A percentile compares a stretch with the other conserved stretches of the same genome.
phyloP scores from a whole-genome alignment of 208 protist species.

The Wallacemonas sp. region DNA sequence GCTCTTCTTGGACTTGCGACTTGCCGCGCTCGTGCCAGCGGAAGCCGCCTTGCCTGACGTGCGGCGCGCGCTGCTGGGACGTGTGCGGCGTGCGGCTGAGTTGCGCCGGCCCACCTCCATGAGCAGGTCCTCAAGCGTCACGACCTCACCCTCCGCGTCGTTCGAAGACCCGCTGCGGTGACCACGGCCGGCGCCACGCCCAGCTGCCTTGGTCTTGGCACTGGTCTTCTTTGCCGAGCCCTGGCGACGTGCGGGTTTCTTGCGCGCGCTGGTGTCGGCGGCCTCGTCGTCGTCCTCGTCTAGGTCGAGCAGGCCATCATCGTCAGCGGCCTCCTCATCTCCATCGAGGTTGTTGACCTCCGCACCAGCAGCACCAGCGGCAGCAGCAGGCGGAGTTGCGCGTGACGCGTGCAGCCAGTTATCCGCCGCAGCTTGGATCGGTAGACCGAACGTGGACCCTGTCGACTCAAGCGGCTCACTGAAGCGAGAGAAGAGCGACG shows the following conservation, averaged over 20 bases:
- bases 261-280: background rate
- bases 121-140: conserved; percentile 13
- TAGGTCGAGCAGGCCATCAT: conserved; percentile 11
- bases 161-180: background rate
- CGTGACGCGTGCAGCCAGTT: background rate
- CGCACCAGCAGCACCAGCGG: no score
- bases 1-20: conserved; percentile 18
- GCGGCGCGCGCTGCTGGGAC: background rate
- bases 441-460: conserved; percentile 3
- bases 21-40: conserved; percentile 13
- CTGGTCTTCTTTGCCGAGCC: conserved; percentile 15
- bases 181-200: conserved; percentile 7
- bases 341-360: background rate
- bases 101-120: background rate
- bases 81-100: background rate
- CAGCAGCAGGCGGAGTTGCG: no score
- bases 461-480: background rate
- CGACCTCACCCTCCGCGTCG: conserved; percentile 4
- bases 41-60: background rate
- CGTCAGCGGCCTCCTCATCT: conserved; percentile 15
- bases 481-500: background rate
- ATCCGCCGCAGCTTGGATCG: background rate
- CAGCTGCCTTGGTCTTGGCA: conserved; percentile 18
- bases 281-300: conserved; percentile 8
- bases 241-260: background rate